A percentile compares a stretch with the other conserved stretches of the same genome.
These are phyloP conservation scores for Coemansia sp. DNA, from an alignment of 192 early-diverging fungal genomes.

Conservation along the genomic window DNA sequence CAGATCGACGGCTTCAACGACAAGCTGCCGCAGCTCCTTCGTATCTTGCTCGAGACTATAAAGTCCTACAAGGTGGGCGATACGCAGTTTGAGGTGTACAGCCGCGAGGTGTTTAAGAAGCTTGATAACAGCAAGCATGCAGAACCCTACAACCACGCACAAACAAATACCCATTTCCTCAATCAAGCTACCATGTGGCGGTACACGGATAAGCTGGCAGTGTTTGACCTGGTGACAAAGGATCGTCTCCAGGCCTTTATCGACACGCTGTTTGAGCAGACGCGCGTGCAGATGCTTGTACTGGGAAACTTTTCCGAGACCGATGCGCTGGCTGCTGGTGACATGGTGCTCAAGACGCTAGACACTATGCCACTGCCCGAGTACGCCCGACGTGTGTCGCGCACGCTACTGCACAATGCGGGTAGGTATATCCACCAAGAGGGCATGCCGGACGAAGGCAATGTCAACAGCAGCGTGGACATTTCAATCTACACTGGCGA, in stretches of 20 bases:
- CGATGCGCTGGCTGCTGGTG: constrained; percentile 61
- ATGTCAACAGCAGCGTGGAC: constrained; percentile 88
- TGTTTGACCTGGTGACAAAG: constrained; percentile 64
- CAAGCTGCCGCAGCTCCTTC: constrained; percentile 69
- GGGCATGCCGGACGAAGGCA: constrained; percentile 61
- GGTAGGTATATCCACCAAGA: constrained; percentile 34
- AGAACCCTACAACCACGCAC: constrained; percentile 75
- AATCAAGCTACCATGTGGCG: constrained; percentile 80
- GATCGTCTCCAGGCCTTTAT: constrained; percentile 75
- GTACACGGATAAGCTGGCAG: constrained; percentile 69
- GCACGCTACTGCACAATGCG: constrained; percentile 32
- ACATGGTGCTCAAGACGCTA: constrained; percentile 60
- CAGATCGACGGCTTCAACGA: constrained; percentile 83
- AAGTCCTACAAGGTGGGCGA: constrained; percentile 58
- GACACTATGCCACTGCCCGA: constrained; percentile 57
- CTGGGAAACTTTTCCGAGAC: constrained; percentile 79
- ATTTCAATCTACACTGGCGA: constrained; percentile 80
- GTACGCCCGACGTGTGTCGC: constrained; percentile 32
- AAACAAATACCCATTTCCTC: constrained; percentile 69
- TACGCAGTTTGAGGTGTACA: constrained; percentile 74
- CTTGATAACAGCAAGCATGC: constrained; percentile 78
- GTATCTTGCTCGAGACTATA: constrained; percentile 69
- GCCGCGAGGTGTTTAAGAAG: constrained; percentile 68
- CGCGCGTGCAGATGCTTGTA: constrained; percentile 77
- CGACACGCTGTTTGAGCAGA: constrained; percentile 63